Percentiles rank a stretch among this genome's conserved stretches.
phyloP scores from a whole-genome alignment of 225 moss, liverwort and hornwort species.

The Physcomitrium patens region DNA sequence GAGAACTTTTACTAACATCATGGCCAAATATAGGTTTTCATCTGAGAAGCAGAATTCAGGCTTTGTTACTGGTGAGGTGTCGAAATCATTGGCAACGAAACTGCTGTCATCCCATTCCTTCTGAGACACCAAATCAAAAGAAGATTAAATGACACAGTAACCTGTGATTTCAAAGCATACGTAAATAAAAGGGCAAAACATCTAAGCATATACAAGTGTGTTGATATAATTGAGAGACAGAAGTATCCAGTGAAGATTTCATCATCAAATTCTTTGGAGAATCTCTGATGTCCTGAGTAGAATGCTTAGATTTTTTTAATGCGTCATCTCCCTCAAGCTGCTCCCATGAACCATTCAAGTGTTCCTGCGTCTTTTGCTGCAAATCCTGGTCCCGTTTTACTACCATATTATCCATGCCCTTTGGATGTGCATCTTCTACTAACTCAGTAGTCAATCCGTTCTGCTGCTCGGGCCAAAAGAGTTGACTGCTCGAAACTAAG shows the following conservation, averaged over 20 bases:
- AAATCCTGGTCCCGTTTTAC: slow-evolving; percentile 36
- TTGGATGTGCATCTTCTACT: slow-evolving; percentile 40
- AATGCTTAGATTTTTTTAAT: slow-evolving; percentile 26
- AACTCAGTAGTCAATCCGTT: neutral
- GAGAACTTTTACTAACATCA: neutral
- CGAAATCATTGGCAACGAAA: slow-evolving; percentile 32
- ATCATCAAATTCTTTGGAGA: neutral
- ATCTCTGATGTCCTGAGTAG: neutral
- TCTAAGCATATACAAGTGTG: neutral
- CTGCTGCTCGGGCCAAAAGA: neutral
- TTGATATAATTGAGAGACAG: neutral
- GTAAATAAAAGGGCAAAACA: neutral
- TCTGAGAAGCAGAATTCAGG: slow-evolving; percentile 31
- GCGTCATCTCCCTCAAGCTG: slow-evolving; percentile 39
- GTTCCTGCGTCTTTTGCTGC: slow-evolving; percentile 37
- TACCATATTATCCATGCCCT: slow-evolving; percentile 41
- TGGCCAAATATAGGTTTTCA: neutral
- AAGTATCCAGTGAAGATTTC: neutral
- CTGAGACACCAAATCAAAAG: slow-evolving; percentile 11
- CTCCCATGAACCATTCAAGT: slow-evolving; percentile 43
- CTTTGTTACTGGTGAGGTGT: slow-evolving; percentile 31
- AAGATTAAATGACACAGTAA: too few species aligned
- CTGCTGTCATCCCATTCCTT: slow-evolving; percentile 40
- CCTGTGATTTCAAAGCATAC: neutral
- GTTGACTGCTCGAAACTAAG: neutral